Percentiles rank a stretch among this genome's conserved stretches.
Conservation (phyloP, 306 rosid species). For the Acacia melanoxylon region DNA sequence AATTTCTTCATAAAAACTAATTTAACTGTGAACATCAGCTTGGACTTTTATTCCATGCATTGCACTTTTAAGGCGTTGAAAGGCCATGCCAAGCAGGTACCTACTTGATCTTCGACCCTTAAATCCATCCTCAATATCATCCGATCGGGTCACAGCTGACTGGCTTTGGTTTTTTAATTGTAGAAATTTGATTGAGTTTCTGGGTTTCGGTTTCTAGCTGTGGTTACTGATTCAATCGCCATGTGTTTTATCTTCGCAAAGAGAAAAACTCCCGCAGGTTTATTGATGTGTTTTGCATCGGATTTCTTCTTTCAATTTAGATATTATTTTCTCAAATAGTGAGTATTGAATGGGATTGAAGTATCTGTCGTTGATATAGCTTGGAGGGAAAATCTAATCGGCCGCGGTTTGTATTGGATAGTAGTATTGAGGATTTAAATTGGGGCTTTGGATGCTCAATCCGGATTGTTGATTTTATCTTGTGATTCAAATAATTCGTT, state of each 20-base stretch:
- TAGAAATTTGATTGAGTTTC: neutral
- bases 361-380: neutral
- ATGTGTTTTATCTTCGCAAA: slow-evolving; percentile 87
- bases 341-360: neutral
- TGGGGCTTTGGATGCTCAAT: neutral
- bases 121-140: neutral
- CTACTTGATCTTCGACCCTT: slow-evolving; percentile 14
- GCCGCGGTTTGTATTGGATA: neutral
- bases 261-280: slow-evolving; percentile 87
- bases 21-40: too few species aligned
- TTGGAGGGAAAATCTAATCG: neutral
- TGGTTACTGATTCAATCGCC: slow-evolving; percentile 39
- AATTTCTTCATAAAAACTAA: too few species aligned
- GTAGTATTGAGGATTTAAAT: neutral
- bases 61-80: too few species aligned
- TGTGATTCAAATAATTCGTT: neutral
- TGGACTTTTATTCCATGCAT: too few species aligned
- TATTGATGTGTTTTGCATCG: neutral
- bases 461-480: neutral
- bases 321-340: neutral
- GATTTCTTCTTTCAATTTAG: neutral
- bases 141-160: slow-evolving; percentile 6
- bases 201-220: neutral
- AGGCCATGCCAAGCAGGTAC: neutral
- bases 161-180: neutral